Evolutionary conservation across 73 alveolate species (phyloP), one percentile per base, ranked within the genome.

Genomic region (Halteria grandinella): DNA sequence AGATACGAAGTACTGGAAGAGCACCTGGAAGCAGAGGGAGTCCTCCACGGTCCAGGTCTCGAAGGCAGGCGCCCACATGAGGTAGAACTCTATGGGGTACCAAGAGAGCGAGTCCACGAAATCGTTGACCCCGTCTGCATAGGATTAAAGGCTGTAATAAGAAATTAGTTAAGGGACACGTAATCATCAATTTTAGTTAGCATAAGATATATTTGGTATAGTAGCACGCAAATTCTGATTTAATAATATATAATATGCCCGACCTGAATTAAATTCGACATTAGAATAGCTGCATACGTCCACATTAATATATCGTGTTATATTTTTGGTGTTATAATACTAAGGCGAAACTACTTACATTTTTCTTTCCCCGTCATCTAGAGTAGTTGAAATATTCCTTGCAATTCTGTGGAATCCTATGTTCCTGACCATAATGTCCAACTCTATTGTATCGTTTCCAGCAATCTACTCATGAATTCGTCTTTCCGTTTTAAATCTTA

Each of bases 81-180:
- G 48, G 31, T 84, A 75, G 75, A 80, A 89, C 62, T 89, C 96
- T 47, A 89, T 80, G 28, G 96, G 96, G 69, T 72, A 83, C 27
- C 55, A 69, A 18, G 49, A 25, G 63, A 84, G 57, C 62, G 75
- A 76, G 17, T 85, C 77, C 57, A 88, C 93, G 75, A 51, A 89
- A 71, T 78, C 89, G 70, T 89, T 89, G 39, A 89, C 71, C 8
- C 96, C 96, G 39, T 78, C 79, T 14, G 89, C 87, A 85, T 84
- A 89, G 17, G 88, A 73, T 25, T 85, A 74, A 25, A 89, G 25
- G 3, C 84, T 70, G 37, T 1, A 15, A 29, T 20, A 3, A 11
- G 34, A 27, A n/a, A n/a, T n/a, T n/a, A n/a, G n/a, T n/a, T n/a
- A n/a, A n/a, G n/a, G n/a, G n/a, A n/a, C n/a, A n/a, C n/a, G n/a